A percentile compares a stretch with the other conserved stretches of the same genome.
These are phyloP conservation scores for Exidia glandulosa DNA, from an alignment of 768 basidiomycete genomes.

Conservation along the genomic window DNA sequence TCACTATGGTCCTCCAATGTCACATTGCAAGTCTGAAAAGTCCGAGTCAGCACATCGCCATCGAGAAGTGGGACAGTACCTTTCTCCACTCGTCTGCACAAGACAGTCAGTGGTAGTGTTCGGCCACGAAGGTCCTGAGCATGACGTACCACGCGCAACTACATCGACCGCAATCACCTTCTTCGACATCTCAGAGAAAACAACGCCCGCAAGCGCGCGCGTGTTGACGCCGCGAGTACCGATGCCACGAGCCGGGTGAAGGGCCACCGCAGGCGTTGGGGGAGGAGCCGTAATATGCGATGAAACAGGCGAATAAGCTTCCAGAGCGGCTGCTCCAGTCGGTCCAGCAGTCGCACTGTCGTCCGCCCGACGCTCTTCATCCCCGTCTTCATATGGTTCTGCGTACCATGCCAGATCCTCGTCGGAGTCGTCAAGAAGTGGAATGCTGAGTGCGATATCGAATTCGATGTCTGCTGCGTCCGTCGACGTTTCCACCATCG, in stretches of 20 bases:
- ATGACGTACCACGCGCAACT: slow-evolving; percentile 13
- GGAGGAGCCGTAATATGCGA: neutral
- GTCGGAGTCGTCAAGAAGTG: neutral
- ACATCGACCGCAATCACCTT: slow-evolving; percentile 13
- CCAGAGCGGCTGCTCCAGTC: neutral
- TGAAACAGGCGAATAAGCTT: neutral
- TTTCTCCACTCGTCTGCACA: slow-evolving; percentile 2
- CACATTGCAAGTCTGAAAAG: slow-evolving; percentile 13
- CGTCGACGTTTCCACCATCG: neutral
- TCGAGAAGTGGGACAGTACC: neutral
- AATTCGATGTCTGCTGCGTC: neutral
- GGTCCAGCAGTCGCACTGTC: neutral
- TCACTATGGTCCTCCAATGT: slow-evolving; percentile 11
- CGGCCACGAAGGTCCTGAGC: slow-evolving; percentile 6
- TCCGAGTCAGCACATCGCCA: slow-evolving; percentile 1
- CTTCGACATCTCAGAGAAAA: slow-evolving; percentile 7
- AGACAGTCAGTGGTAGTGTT: slow-evolving; percentile 1
- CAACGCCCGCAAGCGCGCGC: slow-evolving; percentile 9
- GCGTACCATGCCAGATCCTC: neutral
- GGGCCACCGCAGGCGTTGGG: neutral
- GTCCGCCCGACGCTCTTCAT: neutral
- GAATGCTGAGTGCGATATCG: neutral
- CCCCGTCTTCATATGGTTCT: neutral
- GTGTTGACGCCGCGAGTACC: neutral
- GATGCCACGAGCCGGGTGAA: neutral